A percentile compares a stretch with the other conserved stretches of the same genome.
Conservation (phyloP, 352 stramenopile genomes). For the Phytophthora europaea region DNA sequence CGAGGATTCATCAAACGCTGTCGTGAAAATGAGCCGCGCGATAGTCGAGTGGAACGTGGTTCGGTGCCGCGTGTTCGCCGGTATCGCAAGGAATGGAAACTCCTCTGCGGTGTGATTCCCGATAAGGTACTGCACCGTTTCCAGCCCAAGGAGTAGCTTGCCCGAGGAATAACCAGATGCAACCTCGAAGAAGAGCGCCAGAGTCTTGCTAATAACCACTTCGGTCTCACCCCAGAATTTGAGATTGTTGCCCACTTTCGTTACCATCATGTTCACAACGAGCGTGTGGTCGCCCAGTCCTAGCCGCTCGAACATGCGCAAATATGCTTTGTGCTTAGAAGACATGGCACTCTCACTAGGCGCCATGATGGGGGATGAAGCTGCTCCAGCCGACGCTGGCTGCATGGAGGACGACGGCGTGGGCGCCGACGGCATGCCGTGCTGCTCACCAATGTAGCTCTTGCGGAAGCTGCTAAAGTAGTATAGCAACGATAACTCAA, state of each 20-base stretch:
- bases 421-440: slow-evolving; percentile 86
- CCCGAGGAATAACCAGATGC: slow-evolving; percentile 96
- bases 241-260: slow-evolving; percentile 99
- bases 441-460: slow-evolving; percentile 93
- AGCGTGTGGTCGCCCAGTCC: slow-evolving; percentile 97
- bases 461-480: slow-evolving; percentile 97
- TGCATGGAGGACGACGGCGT: slow-evolving; percentile 66
- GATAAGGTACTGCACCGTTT: slow-evolving; percentile 98
- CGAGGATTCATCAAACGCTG: slow-evolving; percentile 93
- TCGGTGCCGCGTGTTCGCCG: slow-evolving; percentile 94
- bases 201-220: slow-evolving; percentile 96
- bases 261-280: slow-evolving; percentile 99
- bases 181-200: slow-evolving; percentile 98
- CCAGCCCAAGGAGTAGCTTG: slow-evolving; percentile 97
- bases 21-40: slow-evolving; percentile 96
- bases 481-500: slow-evolving; percentile 97
- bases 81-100: slow-evolving; percentile 97
- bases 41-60: slow-evolving; percentile 99
- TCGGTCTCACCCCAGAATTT: slow-evolving; percentile 98
- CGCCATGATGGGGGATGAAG: slow-evolving; percentile 87
- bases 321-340: slow-evolving; percentile 96
- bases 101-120: slow-evolving; percentile 97
- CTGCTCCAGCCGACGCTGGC: slow-evolving; percentile 23
- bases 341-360: slow-evolving; percentile 77
- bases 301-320: slow-evolving; percentile 98